Conservation (phyloP, 345 rosid species). For the Gossypium arboreum region DNA sequence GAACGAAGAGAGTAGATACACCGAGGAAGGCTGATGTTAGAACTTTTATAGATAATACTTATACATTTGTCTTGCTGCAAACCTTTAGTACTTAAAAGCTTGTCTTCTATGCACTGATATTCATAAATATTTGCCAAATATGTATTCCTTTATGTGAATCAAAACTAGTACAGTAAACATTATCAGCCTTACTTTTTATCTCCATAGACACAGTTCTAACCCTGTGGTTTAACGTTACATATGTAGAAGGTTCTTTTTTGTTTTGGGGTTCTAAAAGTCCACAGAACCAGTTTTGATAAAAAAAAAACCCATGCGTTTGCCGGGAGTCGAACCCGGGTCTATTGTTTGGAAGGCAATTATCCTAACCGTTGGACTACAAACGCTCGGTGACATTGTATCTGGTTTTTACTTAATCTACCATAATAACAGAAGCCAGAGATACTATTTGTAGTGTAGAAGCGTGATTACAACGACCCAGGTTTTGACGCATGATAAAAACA, state of each 20-base stretch:
- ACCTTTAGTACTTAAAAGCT: neutral
- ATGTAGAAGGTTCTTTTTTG: too few relatives aligned
- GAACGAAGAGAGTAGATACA: slow-evolving; percentile 29
- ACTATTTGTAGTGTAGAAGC: too few relatives aligned
- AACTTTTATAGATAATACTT: neutral
- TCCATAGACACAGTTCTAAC: too few relatives aligned
- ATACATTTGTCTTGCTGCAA: too few relatives aligned
- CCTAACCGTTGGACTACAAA: slow-evolving; percentile 84
- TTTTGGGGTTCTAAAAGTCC: too few relatives aligned
- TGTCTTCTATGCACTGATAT: neutral
- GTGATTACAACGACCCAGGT: too few relatives aligned
- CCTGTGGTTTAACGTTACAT: too few relatives aligned
- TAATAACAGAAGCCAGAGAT: too few relatives aligned
- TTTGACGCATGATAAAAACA: too few relatives aligned
- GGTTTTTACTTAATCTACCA: fast-evolving
- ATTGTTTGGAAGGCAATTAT: slow-evolving; percentile 84
- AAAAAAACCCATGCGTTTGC: slow-evolving; percentile 41
- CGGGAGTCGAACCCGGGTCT: slow-evolving; percentile 71
- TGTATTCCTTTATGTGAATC: neutral
- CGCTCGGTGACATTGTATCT: fast-evolving
- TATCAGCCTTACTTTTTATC: neutral
- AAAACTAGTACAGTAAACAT: neutral
- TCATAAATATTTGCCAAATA: neutral
- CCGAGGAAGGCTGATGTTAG: neutral
- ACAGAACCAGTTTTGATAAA: neutral